phyloP scores from a whole-genome alignment of 73 alveolate genomes.

The Paraurostyla sp. region DNA sequence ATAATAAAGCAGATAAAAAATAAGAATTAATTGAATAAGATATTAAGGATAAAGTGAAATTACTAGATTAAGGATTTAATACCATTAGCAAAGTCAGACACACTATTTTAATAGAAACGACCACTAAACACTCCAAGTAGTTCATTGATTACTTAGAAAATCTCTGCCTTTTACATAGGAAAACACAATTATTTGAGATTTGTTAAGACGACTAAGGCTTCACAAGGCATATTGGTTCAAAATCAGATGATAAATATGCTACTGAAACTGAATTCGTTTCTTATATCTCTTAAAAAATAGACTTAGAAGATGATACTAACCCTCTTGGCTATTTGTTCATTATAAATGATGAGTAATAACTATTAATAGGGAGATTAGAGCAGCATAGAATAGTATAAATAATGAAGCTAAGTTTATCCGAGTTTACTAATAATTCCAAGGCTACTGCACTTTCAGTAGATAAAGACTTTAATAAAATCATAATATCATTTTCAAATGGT shows the following conservation, averaged over 20 bases:
- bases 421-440: not conserved
- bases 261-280: not conserved
- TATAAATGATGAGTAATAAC: not conserved
- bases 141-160: not conserved
- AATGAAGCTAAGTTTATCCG: not conserved
- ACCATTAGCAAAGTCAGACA: not conserved
- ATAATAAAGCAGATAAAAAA: not conserved
- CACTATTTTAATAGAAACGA: not conserved
- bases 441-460: not conserved
- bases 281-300: not conserved
- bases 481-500: not conserved
- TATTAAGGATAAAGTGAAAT: no score
- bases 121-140: not conserved
- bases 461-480: not conserved
- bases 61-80: not conserved
- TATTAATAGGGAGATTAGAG: not conserved
- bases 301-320: not conserved
- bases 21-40: not conserved
- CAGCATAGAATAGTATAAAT: not conserved
- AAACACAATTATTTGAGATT: not conserved
- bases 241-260: not conserved
- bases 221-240: not conserved
- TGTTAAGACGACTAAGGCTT: not conserved
- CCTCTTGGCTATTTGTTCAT: not conserved
- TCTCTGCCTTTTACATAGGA: not conserved